Evolutionary conservation across 2,329 filamentous ascomycete genomes (phyloP).

Genomic region (Pseudogymnoascus pannorum): DNA sequence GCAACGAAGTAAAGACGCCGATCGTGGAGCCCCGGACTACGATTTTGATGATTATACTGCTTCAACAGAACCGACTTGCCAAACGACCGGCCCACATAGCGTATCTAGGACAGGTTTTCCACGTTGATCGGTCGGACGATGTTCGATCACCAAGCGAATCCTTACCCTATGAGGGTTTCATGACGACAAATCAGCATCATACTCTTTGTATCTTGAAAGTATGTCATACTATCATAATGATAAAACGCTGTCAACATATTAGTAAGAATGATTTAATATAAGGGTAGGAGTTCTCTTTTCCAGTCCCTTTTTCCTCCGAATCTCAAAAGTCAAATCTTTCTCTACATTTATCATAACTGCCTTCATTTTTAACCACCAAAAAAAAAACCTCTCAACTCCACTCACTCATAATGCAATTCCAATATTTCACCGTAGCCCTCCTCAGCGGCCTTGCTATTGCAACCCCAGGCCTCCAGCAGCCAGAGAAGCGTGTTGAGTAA

Average conservation of each 20-base stretch:
- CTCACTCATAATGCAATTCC: slow-evolving; percentile 5
- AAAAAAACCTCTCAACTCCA: not conserved
- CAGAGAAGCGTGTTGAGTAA: not conserved
- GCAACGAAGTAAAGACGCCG: not conserved
- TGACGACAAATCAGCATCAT: slow-evolving; percentile 1
- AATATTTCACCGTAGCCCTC: not conserved
- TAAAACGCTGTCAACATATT: not conserved
- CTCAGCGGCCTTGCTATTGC: slow-evolving; percentile 1
- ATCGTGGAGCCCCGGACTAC: not conserved
- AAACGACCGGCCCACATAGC: not conserved
- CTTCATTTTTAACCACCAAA: not conserved
- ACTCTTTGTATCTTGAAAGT: not conserved
- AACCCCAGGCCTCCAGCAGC: not conserved
- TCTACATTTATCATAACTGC: not conserved
- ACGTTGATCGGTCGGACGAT: not conserved
- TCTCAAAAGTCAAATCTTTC: not conserved
- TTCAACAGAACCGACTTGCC: not conserved
- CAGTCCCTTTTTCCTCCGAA: not conserved
- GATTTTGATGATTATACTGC: not conserved
- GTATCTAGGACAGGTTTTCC: not conserved
- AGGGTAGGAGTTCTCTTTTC: slow-evolving; percentile 1
- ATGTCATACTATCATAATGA: slow-evolving; percentile 6
- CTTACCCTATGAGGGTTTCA: not conserved
- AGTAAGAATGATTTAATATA: slow-evolving; percentile 7
- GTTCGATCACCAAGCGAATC: not conserved